Evolutionary conservation across 129 eudicot species (phyloP).

Genomic region (Scalesia atractyloides): DNA sequence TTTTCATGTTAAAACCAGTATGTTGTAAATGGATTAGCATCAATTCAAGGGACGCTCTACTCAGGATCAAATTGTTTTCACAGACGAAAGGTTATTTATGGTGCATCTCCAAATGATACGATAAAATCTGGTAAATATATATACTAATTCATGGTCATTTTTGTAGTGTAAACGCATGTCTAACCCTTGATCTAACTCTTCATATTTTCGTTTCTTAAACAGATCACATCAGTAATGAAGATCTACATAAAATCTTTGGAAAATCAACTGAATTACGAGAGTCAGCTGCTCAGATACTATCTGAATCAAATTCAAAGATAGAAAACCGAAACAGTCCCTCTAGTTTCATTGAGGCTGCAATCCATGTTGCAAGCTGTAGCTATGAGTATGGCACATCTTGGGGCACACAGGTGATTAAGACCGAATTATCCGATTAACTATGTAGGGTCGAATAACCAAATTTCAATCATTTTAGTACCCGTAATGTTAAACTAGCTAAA

Average conservation of each 20-base stretch:
- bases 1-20: background rate
- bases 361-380: constrained; percentile 40
- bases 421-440: background rate
- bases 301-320: constrained; percentile 17
- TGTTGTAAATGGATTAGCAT: constrained; percentile 22
- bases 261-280: constrained; percentile 39
- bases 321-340: constrained; percentile 15
- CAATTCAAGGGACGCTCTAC: constrained; percentile 44
- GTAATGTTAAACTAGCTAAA: too few species aligned
- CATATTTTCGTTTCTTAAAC: background rate
- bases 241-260: constrained; percentile 47
- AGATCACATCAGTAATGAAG: constrained; percentile 25
- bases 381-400: constrained; percentile 59
- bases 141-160: background rate
- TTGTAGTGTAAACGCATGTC: background rate
- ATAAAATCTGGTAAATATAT: background rate
- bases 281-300: constrained; percentile 30
- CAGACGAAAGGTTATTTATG: constrained; percentile 49
- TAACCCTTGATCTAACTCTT: background rate
- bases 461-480: too few species aligned
- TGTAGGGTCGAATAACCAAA: too few species aligned
- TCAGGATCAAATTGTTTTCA: constrained; percentile 49
- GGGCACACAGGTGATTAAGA: constrained; percentile 47
- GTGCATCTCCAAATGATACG: constrained; percentile 38
- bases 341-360: constrained; percentile 40